Conservation (phyloP, 2,329 filamentous ascomycete genomes). For the Pyrenophora seminiperda region DNA sequence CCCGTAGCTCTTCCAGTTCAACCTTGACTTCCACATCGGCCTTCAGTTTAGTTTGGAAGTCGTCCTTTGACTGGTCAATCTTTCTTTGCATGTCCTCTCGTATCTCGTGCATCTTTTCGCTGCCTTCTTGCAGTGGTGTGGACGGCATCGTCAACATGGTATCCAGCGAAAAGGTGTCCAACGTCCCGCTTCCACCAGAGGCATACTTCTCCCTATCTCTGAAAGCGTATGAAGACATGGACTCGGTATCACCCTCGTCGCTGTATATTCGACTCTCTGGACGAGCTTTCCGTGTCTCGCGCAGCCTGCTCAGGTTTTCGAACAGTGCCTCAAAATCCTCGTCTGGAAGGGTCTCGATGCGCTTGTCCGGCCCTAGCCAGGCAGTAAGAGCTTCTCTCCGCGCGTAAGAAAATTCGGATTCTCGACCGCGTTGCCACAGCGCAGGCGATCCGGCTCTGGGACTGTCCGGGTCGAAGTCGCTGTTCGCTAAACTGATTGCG, state of each 20-base stretch:
- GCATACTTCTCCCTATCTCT: slow-evolving; percentile 86
- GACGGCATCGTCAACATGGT: slow-evolving; percentile 93
- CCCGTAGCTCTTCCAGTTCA: slow-evolving; percentile 78
- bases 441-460: slow-evolving; percentile 81
- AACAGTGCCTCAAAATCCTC: slow-evolving; percentile 93
- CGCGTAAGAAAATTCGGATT: slow-evolving; percentile 94
- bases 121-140: slow-evolving; percentile 81
- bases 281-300: slow-evolving; percentile 78
- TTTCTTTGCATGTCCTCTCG: slow-evolving; percentile 84
- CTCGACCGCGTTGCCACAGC: slow-evolving; percentile 68
- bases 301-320: slow-evolving; percentile 87
- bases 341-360: slow-evolving; percentile 85
- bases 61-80: slow-evolving; percentile 81
- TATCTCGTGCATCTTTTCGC: slow-evolving; percentile 74
- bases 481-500: slow-evolving; percentile 73
- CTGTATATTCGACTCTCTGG: slow-evolving; percentile 60
- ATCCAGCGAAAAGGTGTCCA: slow-evolving; percentile 95
- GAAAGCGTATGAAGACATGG: slow-evolving; percentile 77
- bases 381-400: slow-evolving; percentile 90
- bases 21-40: slow-evolving; percentile 74
- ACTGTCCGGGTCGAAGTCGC: slow-evolving; percentile 73
- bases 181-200: slow-evolving; percentile 88
- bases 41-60: slow-evolving; percentile 78
- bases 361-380: slow-evolving; percentile 87
- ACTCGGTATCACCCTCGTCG: slow-evolving; percentile 83